phyloP scores from a whole-genome alignment of 2,329 filamentous ascomycete species.

The Clarireedia monteithiana region DNA sequence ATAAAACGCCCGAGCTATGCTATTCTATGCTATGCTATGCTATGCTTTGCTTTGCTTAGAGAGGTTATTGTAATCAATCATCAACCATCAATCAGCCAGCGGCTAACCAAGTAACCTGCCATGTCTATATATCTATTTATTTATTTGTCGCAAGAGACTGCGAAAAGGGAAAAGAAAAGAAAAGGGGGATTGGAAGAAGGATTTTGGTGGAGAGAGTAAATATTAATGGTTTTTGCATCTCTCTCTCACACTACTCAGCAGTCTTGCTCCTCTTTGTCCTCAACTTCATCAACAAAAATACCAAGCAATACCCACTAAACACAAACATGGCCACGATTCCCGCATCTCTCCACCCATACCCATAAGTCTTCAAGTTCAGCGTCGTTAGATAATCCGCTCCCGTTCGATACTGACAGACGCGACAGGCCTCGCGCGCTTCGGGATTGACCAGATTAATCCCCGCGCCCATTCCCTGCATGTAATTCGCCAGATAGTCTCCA shows the following conservation, averaged over 20 bases:
- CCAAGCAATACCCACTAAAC: conserved; percentile 34
- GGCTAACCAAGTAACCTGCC: too few relatives aligned
- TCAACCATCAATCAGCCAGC: too few relatives aligned
- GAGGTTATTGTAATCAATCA: too few relatives aligned
- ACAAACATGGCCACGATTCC: conserved; percentile 40
- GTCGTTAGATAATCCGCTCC: conserved; percentile 53
- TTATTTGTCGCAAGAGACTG: too few relatives aligned
- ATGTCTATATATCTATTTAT: too few relatives aligned
- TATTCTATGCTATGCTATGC: too few relatives aligned
- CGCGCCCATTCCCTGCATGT: conserved; percentile 39
- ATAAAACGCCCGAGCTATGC: too few relatives aligned
- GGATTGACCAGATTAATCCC: conserved; percentile 51
- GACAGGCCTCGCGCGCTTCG: conserved; percentile 45
- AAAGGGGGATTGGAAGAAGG: too few relatives aligned
- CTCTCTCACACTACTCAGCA: conserved; percentile 25
- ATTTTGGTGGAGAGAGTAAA: too few relatives aligned
- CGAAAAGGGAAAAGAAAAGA: too few relatives aligned
- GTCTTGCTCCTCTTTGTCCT: conserved; percentile 41
- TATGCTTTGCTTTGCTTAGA: too few relatives aligned
- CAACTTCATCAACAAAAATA: conserved; percentile 41
- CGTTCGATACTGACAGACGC: conserved; percentile 50
- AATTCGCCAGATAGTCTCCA: conserved; percentile 46
- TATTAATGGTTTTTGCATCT: too few relatives aligned
- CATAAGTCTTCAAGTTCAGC: conserved; percentile 52
- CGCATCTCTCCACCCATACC: conserved; percentile 59